phyloP scores from a whole-genome alignment of 2,329 filamentous ascomycete species.

The Periconia digitata region DNA sequence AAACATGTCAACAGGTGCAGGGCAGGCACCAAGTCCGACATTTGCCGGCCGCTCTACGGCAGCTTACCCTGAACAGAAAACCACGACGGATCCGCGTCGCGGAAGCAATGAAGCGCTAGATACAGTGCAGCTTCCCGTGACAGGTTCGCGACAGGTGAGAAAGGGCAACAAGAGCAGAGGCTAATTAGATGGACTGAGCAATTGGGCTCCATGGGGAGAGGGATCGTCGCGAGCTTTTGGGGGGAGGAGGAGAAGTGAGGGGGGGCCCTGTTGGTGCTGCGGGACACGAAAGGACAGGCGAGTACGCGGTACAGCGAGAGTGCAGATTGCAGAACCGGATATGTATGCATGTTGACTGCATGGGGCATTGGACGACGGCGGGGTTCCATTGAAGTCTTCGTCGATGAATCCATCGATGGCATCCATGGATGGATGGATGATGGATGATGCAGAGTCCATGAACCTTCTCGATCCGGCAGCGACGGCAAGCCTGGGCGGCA shows the following conservation, averaged over 20 bases:
- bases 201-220: background rate
- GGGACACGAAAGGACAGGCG: too few species aligned
- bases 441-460: constrained; percentile 4
- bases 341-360: too few species aligned
- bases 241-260: background rate
- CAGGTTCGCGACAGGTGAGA: too few species aligned
- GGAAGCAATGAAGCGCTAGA: background rate
- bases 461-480: constrained; percentile 36
- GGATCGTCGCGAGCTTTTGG: background rate
- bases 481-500: constrained; percentile 37
- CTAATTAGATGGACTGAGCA: background rate
- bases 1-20: too few species aligned
- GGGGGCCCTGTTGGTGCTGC: too few species aligned
- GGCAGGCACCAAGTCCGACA: too few species aligned
- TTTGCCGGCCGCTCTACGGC: too few species aligned
- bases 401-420: too few species aligned
- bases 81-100: too few species aligned
- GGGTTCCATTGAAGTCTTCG: constrained; percentile 26
- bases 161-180: background rate
- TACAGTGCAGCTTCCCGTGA: background rate
- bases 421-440: constrained; percentile 27
- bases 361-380: constrained; percentile 30
- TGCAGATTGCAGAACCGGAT: too few species aligned
- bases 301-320: too few species aligned
- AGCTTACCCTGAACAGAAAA: too few species aligned